phyloP scores from a whole-genome alignment of 805 yeast genomes.

The Priceomyces castillae region DNA sequence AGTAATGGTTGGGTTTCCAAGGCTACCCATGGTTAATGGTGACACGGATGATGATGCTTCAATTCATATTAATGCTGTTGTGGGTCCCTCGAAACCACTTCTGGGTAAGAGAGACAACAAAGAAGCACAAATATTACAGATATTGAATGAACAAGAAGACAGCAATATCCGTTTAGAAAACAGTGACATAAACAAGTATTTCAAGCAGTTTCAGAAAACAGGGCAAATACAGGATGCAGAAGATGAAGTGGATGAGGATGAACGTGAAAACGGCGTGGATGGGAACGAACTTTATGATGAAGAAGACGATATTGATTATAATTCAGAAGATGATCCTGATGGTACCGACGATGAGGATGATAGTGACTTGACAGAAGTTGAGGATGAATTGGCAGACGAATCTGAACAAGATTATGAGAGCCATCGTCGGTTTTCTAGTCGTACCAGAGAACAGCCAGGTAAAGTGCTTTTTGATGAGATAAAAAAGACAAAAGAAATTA shows the following conservation, averaged over 20 bases:
- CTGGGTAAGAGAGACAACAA: conserved; percentile 10
- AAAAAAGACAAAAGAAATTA: conserved; percentile 7
- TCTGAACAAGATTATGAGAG: conserved; percentile 3
- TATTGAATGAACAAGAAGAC: conserved; percentile 14
- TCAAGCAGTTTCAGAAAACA: conserved; percentile 14
- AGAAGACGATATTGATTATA: conserved; percentile 15
- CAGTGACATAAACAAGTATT: conserved; percentile 16
- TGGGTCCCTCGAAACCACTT: conserved; percentile 40
- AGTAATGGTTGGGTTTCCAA: conserved; percentile 28
- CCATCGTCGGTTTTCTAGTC: not conserved
- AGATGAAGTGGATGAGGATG: conserved; percentile 4
- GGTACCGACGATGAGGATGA: conserved; percentile 1
- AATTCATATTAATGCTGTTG: conserved; percentile 34
- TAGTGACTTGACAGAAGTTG: conserved; percentile 2
- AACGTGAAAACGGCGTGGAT: not conserved
- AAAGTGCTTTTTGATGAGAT: conserved; percentile 10
- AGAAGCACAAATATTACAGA: conserved; percentile 19
- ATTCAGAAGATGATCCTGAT: conserved; percentile 1
- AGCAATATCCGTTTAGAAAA: conserved; percentile 9
- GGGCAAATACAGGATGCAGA: conserved; percentile 9
- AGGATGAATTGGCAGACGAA: conserved; percentile 4
- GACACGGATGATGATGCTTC: conserved; percentile 44
- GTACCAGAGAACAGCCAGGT: conserved; percentile 6
- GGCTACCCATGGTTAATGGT: conserved; percentile 35
- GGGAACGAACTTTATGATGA: conserved; percentile 10